A percentile compares a stretch with the other conserved stretches of the same genome.
Evolutionary conservation across 2,329 filamentous ascomycete genomes (phyloP).

Genomic region (Metarhizium sp.): DNA sequence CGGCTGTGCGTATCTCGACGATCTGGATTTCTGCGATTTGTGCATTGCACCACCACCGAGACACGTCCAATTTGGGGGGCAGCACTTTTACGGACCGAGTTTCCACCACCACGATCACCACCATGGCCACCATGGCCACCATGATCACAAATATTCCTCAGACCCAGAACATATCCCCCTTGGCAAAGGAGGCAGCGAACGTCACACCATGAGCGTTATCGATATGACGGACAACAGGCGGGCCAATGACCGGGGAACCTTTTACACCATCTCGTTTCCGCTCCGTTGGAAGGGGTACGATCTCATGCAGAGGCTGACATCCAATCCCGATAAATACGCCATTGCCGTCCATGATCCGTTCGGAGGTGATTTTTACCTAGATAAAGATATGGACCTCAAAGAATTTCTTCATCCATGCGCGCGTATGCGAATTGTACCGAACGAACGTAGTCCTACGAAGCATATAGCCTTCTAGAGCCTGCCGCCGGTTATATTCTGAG

Average conservation of each 20-base stretch:
- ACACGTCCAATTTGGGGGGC: too few relatives aligned
- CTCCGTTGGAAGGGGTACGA: not conserved
- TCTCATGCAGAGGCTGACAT: not conserved
- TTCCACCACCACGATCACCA: too few relatives aligned
- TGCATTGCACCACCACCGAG: too few relatives aligned
- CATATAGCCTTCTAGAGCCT: not conserved
- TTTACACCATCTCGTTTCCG: not conserved
- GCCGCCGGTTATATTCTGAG: not conserved
- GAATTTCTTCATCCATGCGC: not conserved
- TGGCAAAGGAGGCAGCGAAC: not conserved
- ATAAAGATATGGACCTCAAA: not conserved
- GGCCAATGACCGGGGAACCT: not conserved
- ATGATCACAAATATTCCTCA: not conserved
- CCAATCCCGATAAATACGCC: not conserved
- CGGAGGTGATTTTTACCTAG: not conserved
- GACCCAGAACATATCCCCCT: not conserved
- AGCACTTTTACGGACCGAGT: too few relatives aligned
- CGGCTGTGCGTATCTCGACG: too few relatives aligned
- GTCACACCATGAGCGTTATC: not conserved
- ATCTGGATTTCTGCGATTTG: too few relatives aligned
- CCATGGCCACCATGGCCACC: too few relatives aligned
- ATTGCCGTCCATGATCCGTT: not conserved
- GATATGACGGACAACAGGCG: not conserved
- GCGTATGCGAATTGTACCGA: not conserved
- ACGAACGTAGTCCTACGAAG: not conserved